Evolutionary conservation across 495 filamentous ascomycete genomes (phyloP).

Genomic region (Annulohypoxylon nitens): DNA sequence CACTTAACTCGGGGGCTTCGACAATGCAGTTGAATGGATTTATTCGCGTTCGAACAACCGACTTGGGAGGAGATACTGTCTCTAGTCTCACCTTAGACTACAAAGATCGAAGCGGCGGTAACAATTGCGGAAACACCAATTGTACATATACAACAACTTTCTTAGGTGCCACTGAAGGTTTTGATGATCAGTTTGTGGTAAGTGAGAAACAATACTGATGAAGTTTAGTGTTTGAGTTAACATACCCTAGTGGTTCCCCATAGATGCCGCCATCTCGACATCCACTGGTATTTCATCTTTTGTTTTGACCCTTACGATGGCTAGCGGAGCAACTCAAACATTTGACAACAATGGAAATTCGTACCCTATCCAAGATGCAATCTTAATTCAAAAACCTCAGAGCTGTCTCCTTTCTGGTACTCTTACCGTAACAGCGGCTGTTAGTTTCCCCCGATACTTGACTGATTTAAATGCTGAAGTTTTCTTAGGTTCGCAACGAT

Average conservation of each 20-base stretch:
- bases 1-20: constrained; percentile 54
- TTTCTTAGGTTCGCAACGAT: constrained; percentile 63
- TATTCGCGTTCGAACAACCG: constrained; percentile 61
- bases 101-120: constrained; percentile 93
- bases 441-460: constrained; percentile 34
- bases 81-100: constrained; percentile 76
- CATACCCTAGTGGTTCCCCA: constrained; percentile 58
- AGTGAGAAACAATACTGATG: constrained; percentile 22
- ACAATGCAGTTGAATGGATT: constrained; percentile 57
- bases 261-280: constrained; percentile 53
- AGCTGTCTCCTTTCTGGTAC: constrained; percentile 61
- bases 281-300: constrained; percentile 63
- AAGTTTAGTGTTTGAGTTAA: constrained; percentile 24
- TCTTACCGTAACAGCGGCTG: constrained; percentile 58
- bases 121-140: constrained; percentile 66
- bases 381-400: constrained; percentile 61
- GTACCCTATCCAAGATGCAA: constrained; percentile 59
- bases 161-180: constrained; percentile 64
- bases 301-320: constrained; percentile 56
- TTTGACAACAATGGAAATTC: constrained; percentile 64
- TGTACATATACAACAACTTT: constrained; percentile 61
- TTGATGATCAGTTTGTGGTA: constrained; percentile 71
- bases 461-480: constrained; percentile 33
- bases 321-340: constrained; percentile 54
- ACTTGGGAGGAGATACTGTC: constrained; percentile 50